Conservation (phyloP, 352 stramenopile species). For the Plasmopara viticola region DNA sequence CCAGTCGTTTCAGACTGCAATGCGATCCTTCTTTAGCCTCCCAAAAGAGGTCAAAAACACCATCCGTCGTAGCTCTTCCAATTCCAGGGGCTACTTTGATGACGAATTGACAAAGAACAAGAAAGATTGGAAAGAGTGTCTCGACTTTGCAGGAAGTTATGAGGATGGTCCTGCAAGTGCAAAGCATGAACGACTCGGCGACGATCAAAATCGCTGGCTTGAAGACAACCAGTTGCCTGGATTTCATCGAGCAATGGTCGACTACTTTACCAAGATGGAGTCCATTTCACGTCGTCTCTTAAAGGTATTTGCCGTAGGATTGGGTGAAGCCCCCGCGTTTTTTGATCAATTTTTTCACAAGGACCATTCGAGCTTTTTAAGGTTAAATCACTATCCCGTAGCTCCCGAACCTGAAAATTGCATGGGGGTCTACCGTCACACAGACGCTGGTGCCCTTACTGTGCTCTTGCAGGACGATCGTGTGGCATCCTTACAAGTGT, state of each 20-base stretch:
- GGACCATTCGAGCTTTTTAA: conserved; percentile 84
- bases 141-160: conserved; percentile 55
- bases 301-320: conserved; percentile 48
- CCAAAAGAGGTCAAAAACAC: no score
- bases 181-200: conserved; percentile 58
- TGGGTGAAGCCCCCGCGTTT: conserved; percentile 39
- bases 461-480: conserved; percentile 47
- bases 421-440: conserved; percentile 56
- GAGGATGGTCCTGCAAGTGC: conserved; percentile 36
- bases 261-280: conserved; percentile 44
- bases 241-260: conserved; percentile 43
- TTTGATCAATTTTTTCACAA: conserved; percentile 54
- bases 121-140: conserved; percentile 88
- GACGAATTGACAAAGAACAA: conserved; percentile 92
- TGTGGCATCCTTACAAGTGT: conserved; percentile 41
- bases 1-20: no score
- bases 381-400: conserved; percentile 89
- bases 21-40: no score
- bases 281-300: conserved; percentile 46
- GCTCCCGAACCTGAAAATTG: conserved; percentile 32
- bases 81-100: conserved; percentile 79
- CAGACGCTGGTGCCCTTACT: conserved; percentile 41
- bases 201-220: conserved; percentile 86
- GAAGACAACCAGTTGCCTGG: conserved; percentile 30
- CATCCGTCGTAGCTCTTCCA: no score